These are phyloP conservation scores for Madurella fahalii DNA, from an alignment of 2,329 filamentous ascomycete genomes.

Conservation along the genomic window DNA sequence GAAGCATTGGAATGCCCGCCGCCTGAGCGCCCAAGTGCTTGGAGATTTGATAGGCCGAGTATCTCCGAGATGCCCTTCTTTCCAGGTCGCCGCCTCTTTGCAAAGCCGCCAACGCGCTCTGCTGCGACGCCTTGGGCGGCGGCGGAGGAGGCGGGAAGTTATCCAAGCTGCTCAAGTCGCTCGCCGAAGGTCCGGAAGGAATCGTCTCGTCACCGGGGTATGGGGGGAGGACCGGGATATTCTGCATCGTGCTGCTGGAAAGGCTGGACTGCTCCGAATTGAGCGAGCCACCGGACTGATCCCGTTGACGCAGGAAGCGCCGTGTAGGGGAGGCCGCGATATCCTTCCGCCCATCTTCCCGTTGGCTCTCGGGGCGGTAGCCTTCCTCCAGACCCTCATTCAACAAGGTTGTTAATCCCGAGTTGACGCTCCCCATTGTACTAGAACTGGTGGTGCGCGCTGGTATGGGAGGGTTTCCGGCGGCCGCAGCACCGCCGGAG, in stretches of 20 bases:
- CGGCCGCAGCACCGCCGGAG: slow-evolving; percentile 28
- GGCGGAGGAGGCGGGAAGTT: slow-evolving; percentile 71
- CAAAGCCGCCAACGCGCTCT: slow-evolving; percentile 84
- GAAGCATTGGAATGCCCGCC: slow-evolving; percentile 81
- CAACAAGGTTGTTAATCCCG: slow-evolving; percentile 54
- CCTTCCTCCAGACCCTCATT: slow-evolving; percentile 56
- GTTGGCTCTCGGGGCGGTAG: slow-evolving; percentile 41
- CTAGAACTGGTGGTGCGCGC: slow-evolving; percentile 56
- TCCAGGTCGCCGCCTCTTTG: slow-evolving; percentile 92
- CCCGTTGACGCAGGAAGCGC: slow-evolving; percentile 45
- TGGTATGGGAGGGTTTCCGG: slow-evolving; percentile 39
- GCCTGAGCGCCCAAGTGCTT: slow-evolving; percentile 82
- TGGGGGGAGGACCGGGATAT: slow-evolving; percentile 67
- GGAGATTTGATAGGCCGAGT: slow-evolving; percentile 94
- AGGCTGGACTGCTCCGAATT: slow-evolving; percentile 61
- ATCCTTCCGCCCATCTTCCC: slow-evolving; percentile 29
- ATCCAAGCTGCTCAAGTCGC: slow-evolving; percentile 53
- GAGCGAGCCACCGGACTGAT: slow-evolving; percentile 49
- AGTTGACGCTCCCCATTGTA: slow-evolving; percentile 54
- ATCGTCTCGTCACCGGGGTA: slow-evolving; percentile 61
- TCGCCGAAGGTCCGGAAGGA: slow-evolving; percentile 40
- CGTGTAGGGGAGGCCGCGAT: slow-evolving; percentile 45
- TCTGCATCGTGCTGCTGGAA: slow-evolving; percentile 74
- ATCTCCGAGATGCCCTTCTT: slow-evolving; percentile 83
- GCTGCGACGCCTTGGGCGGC: slow-evolving; percentile 75